Evolutionary conservation across 1,139 yeast genomes (phyloP), one percentile per base, ranked within the genome.

Genomic region (Pneumocystis wakefieldiae): DNA sequence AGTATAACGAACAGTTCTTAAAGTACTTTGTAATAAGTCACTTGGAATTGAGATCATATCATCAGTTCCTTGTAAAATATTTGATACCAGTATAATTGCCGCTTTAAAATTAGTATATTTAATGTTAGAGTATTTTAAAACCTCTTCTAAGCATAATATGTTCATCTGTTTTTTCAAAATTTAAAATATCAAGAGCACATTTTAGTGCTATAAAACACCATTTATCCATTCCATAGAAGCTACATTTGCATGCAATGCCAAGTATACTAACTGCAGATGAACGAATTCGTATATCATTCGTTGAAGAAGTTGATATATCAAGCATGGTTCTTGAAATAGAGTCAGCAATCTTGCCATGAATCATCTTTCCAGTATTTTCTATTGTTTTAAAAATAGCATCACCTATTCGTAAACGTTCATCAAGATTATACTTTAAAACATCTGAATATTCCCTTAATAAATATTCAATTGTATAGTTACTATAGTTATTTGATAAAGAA

Each of bases 261-360:
- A 91, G 73, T 17, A 92, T 73, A 0, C 96, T 87, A 83, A 90
- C 80, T 0, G 96, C 83, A 0, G 97, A 90, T 86, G 89, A 85
- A 68, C 97, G 77, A 58, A 89, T 69, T 59, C 85, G 78, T 64
- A 79, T 77, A 68, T 89, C 96, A 3, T 74, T 71, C 0, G 71
- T 71, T 2, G 76, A 73, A 24, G 77, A 73, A 62, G 81, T 71
- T 1, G 81, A 77, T 59, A 80, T 69, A 0, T 71, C 62, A 3
- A 84, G 69, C 57, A 81, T 73, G 0, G 76, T 69, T 29, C 73
- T 70, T 17, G 76, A 71, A 17, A 82, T 67, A 10, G 66, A 64
- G 57, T 74, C 73, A 0, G 79, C 76, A 1, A 69, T 55, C 0
- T 72, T 70, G 0, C 85, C 84, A 1, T 75, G 70, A 63, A 83